Base-by-base conservation (phyloP, 1,284 basidiomycete genomes). In the Malassezia vespertilionis region DNA sequence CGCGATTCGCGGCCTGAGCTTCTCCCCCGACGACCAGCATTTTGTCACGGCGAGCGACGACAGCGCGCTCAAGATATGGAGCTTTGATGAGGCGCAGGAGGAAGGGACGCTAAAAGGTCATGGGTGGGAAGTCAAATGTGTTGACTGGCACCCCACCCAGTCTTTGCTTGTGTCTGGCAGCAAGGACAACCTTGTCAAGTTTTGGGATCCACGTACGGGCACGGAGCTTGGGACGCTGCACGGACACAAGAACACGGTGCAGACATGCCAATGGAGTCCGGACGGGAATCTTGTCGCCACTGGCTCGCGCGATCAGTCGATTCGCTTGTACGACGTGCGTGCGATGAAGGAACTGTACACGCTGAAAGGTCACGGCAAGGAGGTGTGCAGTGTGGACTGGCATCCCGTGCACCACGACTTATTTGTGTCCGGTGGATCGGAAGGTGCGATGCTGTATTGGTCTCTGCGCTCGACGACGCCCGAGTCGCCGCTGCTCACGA, bases 131-230 rank as follows among this genome's bases (percentile, higher is more conserved):
- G 91, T 96, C 22, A 86, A 91, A 69, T 95, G 89, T 61, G 86
- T 96, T 2, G 85, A 95, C 74, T 97, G 91, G 91, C 91, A 97
- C 73, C 86, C 88, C 4, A 87, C 82, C 3, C 95, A 96, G 72
- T 90, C 91, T 3, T 75, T 97, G 5, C 78, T 97, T 15, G 87
- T 86, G 2, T 30, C 85, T 1, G 91, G 93, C 21, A 86, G 84
- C 65, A 96, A 96, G 73, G 93, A 97, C 72, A 95, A 96, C 72
- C 79, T 89, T 58, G 88, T 97, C 72, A 97, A 96, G 67, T 96
- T 97, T 72, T 97, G 91, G 91, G 91, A 97, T 73, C 93, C 91
- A 6, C 77, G 65, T 11, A 37, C 55, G 0, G 59, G 57, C 2
- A 56, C 47, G 8, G 58, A 59, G 32, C 38, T 63, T n/a, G 61